Percentiles rank a stretch among this genome's conserved stretches.
phyloP scores from a whole-genome alignment of 495 filamentous ascomycete genomes.

The Aspergillus wentii region DNA sequence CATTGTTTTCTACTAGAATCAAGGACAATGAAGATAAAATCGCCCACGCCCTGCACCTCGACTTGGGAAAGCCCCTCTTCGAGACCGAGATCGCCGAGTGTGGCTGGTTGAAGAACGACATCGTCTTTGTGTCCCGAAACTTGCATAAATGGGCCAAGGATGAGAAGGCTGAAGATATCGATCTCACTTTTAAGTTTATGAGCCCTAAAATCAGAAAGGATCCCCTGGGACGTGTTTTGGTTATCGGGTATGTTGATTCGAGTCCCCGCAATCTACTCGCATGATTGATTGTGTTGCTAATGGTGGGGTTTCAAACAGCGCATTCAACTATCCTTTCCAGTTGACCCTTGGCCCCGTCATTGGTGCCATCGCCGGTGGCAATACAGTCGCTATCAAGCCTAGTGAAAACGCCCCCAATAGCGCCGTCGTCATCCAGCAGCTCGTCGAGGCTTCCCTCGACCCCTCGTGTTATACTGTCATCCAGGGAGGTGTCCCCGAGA shows the following conservation, averaged over 20 bases:
- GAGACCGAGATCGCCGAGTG: constrained; percentile 70
- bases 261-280: no score
- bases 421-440: constrained; percentile 72
- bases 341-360: constrained; percentile 73
- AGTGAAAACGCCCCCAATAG: constrained; percentile 72
- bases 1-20: constrained; percentile 36
- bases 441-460: constrained; percentile 71
- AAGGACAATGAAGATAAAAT: constrained; percentile 69
- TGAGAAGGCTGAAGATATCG: constrained; percentile 67
- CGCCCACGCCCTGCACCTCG: constrained; percentile 62
- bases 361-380: constrained; percentile 88
- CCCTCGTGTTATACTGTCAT: constrained; percentile 70
- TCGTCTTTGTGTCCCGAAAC: constrained; percentile 68
- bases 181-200: constrained; percentile 58
- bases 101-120: constrained; percentile 70
- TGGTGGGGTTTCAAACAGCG: constrained; percentile 27
- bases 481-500: constrained; percentile 77
- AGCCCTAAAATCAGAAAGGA: constrained; percentile 81
- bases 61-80: constrained; percentile 67
- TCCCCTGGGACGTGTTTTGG: constrained; percentile 74
- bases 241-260: constrained; percentile 64
- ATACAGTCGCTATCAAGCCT: constrained; percentile 85
- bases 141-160: constrained; percentile 79
- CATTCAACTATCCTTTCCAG: constrained; percentile 90
- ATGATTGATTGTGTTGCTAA: no score